These are phyloP conservation scores for Aspergillus quadricinctus DNA, from an alignment of 2,329 filamentous ascomycete genomes.

Conservation along the genomic window DNA sequence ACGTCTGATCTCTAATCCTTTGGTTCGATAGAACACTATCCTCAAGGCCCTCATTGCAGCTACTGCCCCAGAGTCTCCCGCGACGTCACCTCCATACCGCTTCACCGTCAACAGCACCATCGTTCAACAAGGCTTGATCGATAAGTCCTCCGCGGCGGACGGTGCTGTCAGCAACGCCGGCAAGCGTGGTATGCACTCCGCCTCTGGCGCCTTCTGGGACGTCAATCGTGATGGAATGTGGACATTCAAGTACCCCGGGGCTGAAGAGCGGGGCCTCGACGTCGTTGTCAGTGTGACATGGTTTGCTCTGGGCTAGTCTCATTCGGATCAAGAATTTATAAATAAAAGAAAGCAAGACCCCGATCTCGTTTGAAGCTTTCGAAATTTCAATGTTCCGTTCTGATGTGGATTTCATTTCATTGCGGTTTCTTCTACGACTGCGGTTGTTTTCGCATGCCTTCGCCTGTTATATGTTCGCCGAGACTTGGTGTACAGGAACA, in stretches of 20 bases:
- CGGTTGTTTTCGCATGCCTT: neutral
- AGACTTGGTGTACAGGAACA: neutral
- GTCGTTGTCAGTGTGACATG: constrained; percentile 48
- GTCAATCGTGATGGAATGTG: constrained; percentile 51
- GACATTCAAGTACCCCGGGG: constrained; percentile 48
- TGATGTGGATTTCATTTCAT: constrained; percentile 1
- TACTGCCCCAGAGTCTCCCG: constrained; percentile 33
- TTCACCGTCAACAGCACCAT: constrained; percentile 98
- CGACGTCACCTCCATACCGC: constrained; percentile 65
- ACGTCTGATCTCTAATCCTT: neutral
- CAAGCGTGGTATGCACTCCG: constrained; percentile 64
- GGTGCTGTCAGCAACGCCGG: constrained; percentile 62
- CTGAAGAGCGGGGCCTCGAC: constrained; percentile 44
- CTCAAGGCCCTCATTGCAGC: constrained; percentile 40
- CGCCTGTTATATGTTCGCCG: neutral
- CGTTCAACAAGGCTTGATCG: constrained; percentile 74
- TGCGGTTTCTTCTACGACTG: neutral
- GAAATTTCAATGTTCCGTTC: constrained; percentile 1
- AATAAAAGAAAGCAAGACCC: constrained; percentile 5
- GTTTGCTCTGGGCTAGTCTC: constrained; percentile 35
- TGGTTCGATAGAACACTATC: constrained; percentile 31
- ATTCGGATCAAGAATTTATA: neutral
- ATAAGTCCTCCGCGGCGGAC: constrained; percentile 50
- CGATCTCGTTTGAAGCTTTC: neutral
- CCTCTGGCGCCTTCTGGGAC: constrained; percentile 49